Evolutionary conservation across 148 eudicot species (phyloP).

Genomic region (Diospyros lotus): DNA sequence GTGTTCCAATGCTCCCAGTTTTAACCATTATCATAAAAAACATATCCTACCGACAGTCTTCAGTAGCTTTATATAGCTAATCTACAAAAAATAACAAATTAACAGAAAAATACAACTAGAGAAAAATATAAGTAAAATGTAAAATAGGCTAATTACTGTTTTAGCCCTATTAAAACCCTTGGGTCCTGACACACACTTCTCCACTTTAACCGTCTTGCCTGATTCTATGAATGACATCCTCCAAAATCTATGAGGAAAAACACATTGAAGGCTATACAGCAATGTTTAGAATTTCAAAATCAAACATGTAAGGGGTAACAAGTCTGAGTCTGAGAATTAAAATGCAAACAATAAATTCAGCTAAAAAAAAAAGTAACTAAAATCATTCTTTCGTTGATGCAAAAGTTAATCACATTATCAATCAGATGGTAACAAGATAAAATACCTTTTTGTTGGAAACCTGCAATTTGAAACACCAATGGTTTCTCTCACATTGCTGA

Average conservation of each 20-base stretch:
- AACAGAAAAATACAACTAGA: too few relatives aligned
- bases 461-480: neutral
- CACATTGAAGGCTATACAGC: neutral
- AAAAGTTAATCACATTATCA: neutral
- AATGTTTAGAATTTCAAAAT: neutral
- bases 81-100: too few relatives aligned
- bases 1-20: too few relatives aligned
- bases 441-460: neutral
- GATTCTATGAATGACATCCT: too few relatives aligned
- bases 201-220: too few relatives aligned
- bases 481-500: neutral
- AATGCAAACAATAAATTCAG: neutral
- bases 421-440: neutral
- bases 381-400: neutral
- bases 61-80: too few relatives aligned
- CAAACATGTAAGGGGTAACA: neutral
- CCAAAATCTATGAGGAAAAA: neutral
- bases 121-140: too few relatives aligned
- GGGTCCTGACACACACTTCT: too few relatives aligned
- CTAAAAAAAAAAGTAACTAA: neutral
- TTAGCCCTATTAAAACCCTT: too few relatives aligned
- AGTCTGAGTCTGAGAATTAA: neutral
- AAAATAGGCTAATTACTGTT: too few relatives aligned
- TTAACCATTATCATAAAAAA: neutral
- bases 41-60: neutral